Conservation (phyloP, 225 moss, liverwort and hornwort genomes). For the Bryoerythrophyllum caledonicum region DNA sequence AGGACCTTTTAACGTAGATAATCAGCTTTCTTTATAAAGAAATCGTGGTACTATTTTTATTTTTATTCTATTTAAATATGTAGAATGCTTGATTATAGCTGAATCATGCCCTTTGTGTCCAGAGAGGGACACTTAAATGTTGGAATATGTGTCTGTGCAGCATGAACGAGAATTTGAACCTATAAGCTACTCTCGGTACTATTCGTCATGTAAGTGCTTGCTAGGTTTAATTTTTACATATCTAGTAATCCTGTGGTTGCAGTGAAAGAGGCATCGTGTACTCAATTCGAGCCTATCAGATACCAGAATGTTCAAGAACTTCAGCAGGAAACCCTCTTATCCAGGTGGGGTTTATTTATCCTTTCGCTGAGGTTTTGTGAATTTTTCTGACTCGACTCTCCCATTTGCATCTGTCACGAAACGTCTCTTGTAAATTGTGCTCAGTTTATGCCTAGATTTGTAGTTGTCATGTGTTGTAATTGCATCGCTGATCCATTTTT, state of each 20-base stretch:
- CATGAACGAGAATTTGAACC: background rate
- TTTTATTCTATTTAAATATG: background rate
- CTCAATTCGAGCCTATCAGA: slow-evolving; percentile 96
- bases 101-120: background rate
- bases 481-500: slow-evolving; percentile 1
- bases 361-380: background rate
- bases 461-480: background rate
- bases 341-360: slow-evolving; percentile 56
- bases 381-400: background rate
- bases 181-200: background rate
- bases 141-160: background rate
- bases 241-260: slow-evolving; percentile 24
- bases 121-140: background rate
- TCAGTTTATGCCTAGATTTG: background rate
- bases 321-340: slow-evolving; percentile 92
- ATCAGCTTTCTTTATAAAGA: background rate
- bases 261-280: slow-evolving; percentile 96
- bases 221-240: slow-evolving; percentile 1
- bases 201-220: background rate
- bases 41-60: background rate
- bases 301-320: slow-evolving; percentile 95
- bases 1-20: background rate
- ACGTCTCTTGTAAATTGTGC: background rate
- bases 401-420: background rate
- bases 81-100: background rate